phyloP scores from a whole-genome alignment of 345 rosid species.

The Excoecaria agallocha region DNA sequence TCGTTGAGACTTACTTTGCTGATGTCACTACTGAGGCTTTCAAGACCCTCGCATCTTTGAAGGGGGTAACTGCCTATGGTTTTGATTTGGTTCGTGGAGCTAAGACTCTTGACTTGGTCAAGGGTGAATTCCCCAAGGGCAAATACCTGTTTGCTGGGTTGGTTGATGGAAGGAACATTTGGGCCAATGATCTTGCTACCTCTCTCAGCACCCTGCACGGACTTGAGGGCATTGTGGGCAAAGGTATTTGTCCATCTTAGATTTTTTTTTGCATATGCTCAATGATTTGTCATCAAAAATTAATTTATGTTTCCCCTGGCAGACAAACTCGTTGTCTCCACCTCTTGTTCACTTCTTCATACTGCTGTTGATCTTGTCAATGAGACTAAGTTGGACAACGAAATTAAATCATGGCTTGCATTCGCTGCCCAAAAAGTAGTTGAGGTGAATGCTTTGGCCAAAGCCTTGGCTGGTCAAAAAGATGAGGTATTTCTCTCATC shows the following conservation, averaged over 20 bases:
- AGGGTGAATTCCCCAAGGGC: slow-evolving; percentile 72
- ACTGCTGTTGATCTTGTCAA: slow-evolving; percentile 92
- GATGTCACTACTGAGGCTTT: slow-evolving; percentile 80
- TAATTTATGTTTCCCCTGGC: slow-evolving; percentile 19
- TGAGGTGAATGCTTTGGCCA: slow-evolving; percentile 91
- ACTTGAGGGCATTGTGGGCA: slow-evolving; percentile 80
- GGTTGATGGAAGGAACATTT: slow-evolving; percentile 97
- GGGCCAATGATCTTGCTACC: slow-evolving; percentile 95
- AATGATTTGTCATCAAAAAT: neutral
- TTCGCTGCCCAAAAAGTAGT: slow-evolving; percentile 95
- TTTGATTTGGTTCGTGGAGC: slow-evolving; percentile 91
- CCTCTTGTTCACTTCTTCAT: slow-evolving; percentile 96
- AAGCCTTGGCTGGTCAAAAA: slow-evolving; percentile 80
- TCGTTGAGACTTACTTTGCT: slow-evolving; percentile 91
- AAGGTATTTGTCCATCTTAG: slow-evolving; percentile 46
- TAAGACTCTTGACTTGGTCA: slow-evolving; percentile 76
- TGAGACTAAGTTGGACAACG: slow-evolving; percentile 79
- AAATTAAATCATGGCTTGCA: slow-evolving; percentile 94
- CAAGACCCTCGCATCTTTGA: slow-evolving; percentile 77
- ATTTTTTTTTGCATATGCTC: slow-evolving; percentile 4
- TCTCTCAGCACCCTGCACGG: slow-evolving; percentile 55
- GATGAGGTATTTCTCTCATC: slow-evolving; percentile 59
- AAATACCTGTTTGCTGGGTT: slow-evolving; percentile 93
- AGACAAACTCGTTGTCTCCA: slow-evolving; percentile 94
- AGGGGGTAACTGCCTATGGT: slow-evolving; percentile 79